A percentile compares a stretch with the other conserved stretches of the same genome.
phyloP scores from a whole-genome alignment of 2,329 filamentous ascomycete species.

The Lachnellula arida region DNA sequence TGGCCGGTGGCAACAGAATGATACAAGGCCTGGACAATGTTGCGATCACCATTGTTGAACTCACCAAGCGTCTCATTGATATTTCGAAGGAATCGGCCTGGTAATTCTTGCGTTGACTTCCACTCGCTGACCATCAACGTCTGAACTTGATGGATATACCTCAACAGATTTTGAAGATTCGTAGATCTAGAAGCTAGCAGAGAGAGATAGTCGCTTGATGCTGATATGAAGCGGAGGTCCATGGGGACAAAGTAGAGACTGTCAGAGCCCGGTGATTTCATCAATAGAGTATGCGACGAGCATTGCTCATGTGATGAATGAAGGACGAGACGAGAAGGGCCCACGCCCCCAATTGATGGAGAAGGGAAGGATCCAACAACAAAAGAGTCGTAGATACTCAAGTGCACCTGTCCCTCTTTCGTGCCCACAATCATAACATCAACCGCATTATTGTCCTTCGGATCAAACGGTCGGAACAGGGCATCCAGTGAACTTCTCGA shows the following conservation, averaged over 20 bases:
- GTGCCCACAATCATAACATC: conserved; percentile 75
- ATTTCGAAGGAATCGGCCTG: conserved; percentile 69
- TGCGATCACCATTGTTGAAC: conserved; percentile 49
- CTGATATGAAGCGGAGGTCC: conserved; percentile 77
- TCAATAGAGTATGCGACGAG: conserved; percentile 71
- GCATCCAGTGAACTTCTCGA: conserved; percentile 32
- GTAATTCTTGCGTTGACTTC: conserved; percentile 76
- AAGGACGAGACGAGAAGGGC: conserved; percentile 36
- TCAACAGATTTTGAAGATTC: conserved; percentile 76
- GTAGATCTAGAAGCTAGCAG: conserved; percentile 83
- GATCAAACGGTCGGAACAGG: conserved; percentile 37
- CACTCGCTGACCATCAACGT: conserved; percentile 77
- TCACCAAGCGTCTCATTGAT: conserved; percentile 71
- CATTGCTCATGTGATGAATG: conserved; percentile 70
- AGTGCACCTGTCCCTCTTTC: conserved; percentile 64
- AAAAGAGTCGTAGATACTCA: conserved; percentile 84
- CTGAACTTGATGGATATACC: conserved; percentile 79
- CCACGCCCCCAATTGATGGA: conserved; percentile 31
- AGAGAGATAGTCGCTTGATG: conserved; percentile 74
- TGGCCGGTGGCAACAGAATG: conserved; percentile 82
- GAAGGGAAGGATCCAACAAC: conserved; percentile 64
- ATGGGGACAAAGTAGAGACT: conserved; percentile 64
- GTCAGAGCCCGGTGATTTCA: conserved; percentile 42
- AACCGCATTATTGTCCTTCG: conserved; percentile 66
- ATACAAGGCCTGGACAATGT: conserved; percentile 72